Conservation (phyloP, 306 rosid species). For the Vicia faba region DNA sequence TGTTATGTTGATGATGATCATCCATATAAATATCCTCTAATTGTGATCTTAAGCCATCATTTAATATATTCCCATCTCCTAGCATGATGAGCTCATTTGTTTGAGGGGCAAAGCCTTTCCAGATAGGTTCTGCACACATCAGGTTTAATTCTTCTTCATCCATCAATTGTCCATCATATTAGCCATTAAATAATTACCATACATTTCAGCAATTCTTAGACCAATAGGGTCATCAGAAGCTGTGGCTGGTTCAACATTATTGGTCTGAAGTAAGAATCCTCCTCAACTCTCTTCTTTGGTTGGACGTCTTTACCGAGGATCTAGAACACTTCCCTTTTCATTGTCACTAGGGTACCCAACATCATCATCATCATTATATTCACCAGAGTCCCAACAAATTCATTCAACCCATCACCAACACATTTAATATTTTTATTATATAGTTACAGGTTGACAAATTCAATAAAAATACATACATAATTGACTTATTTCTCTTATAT, state of each 20-base stretch:
- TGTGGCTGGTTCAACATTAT: constrained; percentile 66
- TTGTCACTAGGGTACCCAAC: constrained; percentile 98
- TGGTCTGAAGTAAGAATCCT: constrained; percentile 80
- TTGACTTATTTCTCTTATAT: too few relatives aligned
- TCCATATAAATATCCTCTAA: constrained; percentile 61
- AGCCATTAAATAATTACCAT: constrained; percentile 70
- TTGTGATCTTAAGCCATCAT: constrained; percentile 60
- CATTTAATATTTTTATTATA: too few relatives aligned
- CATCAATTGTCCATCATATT: constrained; percentile 89
- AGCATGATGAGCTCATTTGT: constrained; percentile 72
- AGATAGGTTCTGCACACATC: constrained; percentile 89
- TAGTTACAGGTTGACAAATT: too few relatives aligned
- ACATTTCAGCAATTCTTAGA: constrained; percentile 64
- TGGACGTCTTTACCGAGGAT: constrained; percentile 72
- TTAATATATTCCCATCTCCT: constrained; percentile 65
- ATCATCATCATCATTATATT: constrained; percentile 90
- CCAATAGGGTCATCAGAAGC: constrained; percentile 74
- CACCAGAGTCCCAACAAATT: constrained; percentile 96
- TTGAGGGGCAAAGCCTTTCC: constrained; percentile 96
- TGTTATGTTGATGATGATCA: constrained; percentile 82
- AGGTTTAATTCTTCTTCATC: constrained; percentile 80
- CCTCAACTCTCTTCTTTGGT: constrained; percentile 90
- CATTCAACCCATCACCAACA: constrained; percentile 89
- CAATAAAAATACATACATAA: too few relatives aligned
- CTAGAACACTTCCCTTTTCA: constrained; percentile 89